Evolutionary conservation across 495 filamentous ascomycete species (phyloP), one percentile per base, ranked within the genome.

Genomic region (Trichoderma virens): DNA sequence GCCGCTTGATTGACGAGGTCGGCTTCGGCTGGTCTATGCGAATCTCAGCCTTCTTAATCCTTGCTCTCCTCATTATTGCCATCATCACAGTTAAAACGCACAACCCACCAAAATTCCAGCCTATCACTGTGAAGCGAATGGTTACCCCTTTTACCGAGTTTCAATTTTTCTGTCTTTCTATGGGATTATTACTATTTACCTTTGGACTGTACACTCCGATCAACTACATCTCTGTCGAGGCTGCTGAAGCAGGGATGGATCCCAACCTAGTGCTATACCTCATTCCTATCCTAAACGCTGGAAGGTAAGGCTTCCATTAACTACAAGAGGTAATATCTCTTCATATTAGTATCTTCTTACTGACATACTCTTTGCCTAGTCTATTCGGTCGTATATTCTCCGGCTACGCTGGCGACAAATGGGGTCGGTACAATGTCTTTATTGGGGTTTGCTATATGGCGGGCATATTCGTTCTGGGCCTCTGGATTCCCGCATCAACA

Each of bases 1-100:
- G 79, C 8, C 74, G 76, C 27, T 71, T 90, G 30, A 82, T 90
- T 61, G 73, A 70, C 0, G 51, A 77, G 39, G 76, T 87, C 32
- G 87, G 85, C 0, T 90, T 85, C 61, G 74, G 73, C 7, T 91
- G 88, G 88, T 74, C 87, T 1, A 85, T 90, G 78, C 82, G 88
- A 2, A 83, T 79, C 62, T 76, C 74, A 30, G 87, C 84, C 6
- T 89, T 91, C 63, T 59, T 90, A 23, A 81, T 90, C 41, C 78
- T 90, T 2, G 74, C 66, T 25, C 73, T 89, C 11, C 75, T 88
- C 32, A 69, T 79, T 64, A 74, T 87, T 61, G 78, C 80, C 43
- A 86, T 66, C 47, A 27, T 70, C 3, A 65, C 67, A 20, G 59
- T 73, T 30, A 67, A 67, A 23, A 64, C 68, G 27, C 60, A 62